phyloP scores from a whole-genome alignment of 2,329 filamentous ascomycete species.

The Fusarium tricinctum region DNA sequence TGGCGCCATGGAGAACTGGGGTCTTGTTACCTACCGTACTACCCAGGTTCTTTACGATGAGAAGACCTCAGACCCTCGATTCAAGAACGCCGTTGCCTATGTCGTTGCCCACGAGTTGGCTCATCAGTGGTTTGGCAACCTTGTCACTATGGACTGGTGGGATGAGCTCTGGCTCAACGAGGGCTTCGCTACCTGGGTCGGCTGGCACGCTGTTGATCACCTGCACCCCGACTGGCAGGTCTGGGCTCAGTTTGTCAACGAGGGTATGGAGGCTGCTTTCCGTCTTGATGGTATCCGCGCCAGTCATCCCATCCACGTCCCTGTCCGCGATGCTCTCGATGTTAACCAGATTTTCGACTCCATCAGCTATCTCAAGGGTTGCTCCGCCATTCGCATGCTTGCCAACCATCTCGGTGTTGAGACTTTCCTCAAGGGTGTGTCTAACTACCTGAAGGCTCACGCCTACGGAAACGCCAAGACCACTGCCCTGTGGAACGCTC shows the following conservation, averaged over 20 bases:
- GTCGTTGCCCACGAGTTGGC: slow-evolving; percentile 98
- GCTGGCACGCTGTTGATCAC: slow-evolving; percentile 91
- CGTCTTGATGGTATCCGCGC: slow-evolving; percentile 89
- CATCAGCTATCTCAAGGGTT: slow-evolving; percentile 97
- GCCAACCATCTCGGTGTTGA: slow-evolving; percentile 89
- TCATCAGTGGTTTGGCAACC: slow-evolving; percentile 95
- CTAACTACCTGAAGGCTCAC: slow-evolving; percentile 89
- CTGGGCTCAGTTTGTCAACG: slow-evolving; percentile 97
- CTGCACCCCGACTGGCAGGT: slow-evolving; percentile 98
- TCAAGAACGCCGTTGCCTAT: slow-evolving; percentile 94
- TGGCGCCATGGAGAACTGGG: slow-evolving; percentile 97
- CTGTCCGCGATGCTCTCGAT: slow-evolving; percentile 91
- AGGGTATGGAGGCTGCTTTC: slow-evolving; percentile 93
- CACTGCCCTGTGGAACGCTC: slow-evolving; percentile 88
- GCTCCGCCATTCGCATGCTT: slow-evolving; percentile 96
- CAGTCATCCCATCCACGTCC: slow-evolving; percentile 96
- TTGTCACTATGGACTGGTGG: slow-evolving; percentile 98
- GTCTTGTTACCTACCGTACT: slow-evolving; percentile 93
- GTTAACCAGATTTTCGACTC: slow-evolving; percentile 98
- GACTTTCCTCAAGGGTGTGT: slow-evolving; percentile 90
- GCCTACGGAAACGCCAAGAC: slow-evolving; percentile 93
- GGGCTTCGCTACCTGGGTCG: slow-evolving; percentile 98
- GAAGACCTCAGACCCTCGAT: slow-evolving; percentile 87
- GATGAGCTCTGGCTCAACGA: slow-evolving; percentile 95
- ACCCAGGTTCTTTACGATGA: slow-evolving; percentile 98